phyloP scores from a whole-genome alignment of 202 grass and related monocot species.

The Thinopyrum obtusiflorum region DNA sequence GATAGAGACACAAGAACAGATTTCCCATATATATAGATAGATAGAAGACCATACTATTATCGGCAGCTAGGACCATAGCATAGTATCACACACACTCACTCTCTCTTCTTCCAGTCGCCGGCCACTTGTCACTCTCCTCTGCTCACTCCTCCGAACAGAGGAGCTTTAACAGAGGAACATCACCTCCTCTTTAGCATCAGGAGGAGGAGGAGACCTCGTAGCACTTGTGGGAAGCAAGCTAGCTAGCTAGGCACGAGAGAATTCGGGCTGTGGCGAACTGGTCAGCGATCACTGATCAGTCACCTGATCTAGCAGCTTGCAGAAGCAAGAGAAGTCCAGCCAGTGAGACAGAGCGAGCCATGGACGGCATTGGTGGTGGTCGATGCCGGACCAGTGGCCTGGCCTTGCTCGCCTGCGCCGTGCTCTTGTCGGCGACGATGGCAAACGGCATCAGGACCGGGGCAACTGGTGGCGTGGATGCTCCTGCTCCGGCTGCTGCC shows the following conservation, averaged over 20 bases:
- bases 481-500: background rate
- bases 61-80: conserved; percentile 14
- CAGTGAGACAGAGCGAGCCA: background rate
- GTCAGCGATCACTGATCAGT: background rate
- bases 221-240: background rate
- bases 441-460: conserved; percentile 35
- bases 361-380: background rate
- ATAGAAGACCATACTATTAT: background rate
- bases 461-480: background rate
- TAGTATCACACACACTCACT: background rate
- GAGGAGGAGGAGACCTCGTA: background rate
- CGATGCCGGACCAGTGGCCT: background rate
- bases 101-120: background rate
- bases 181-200: background rate
- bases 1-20: background rate
- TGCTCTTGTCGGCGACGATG: conserved; percentile 32
- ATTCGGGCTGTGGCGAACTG: background rate
- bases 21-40: background rate
- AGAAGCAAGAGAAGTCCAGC: background rate
- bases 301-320: conserved; percentile 7
- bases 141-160: background rate
- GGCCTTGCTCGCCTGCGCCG: conserved; percentile 15
- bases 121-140: conserved; percentile 20
- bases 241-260: background rate
- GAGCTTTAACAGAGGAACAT: background rate